Conservation (phyloP, 1,139 yeast genomes). For the Scheffersomyces insectosa region DNA sequence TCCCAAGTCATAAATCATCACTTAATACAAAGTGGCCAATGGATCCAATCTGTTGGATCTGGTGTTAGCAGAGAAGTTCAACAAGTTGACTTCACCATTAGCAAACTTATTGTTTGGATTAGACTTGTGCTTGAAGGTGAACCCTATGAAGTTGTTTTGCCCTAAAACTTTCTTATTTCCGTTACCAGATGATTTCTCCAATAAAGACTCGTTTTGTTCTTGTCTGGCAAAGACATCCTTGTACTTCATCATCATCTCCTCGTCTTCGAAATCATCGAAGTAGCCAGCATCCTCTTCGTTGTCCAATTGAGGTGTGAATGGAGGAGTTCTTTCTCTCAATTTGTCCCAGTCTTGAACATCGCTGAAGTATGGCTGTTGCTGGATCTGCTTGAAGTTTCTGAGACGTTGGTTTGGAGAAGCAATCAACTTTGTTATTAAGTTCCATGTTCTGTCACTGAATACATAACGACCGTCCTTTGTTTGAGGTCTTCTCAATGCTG, state of each 20-base stretch:
- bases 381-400: constrained; percentile 77
- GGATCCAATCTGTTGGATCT: constrained; percentile 38
- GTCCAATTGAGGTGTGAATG: constrained; percentile 95
- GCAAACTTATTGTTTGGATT: constrained; percentile 57
- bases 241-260: constrained; percentile 95
- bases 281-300: constrained; percentile 98
- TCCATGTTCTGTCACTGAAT: constrained; percentile 97
- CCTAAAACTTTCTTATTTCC: constrained; percentile 37
- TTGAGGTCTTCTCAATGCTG: constrained; percentile 84
- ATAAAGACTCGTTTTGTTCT: constrained; percentile 77
- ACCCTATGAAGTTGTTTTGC: constrained; percentile 77
- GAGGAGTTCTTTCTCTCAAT: constrained; percentile 74
- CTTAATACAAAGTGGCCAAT: constrained; percentile 46
- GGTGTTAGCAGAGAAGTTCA: constrained; percentile 23
- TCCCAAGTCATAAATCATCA: neutral
- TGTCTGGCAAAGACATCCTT: constrained; percentile 94
- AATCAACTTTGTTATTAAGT: constrained; percentile 72
- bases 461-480: constrained; percentile 90
- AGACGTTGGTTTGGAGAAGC: constrained; percentile 78
- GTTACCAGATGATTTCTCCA: constrained; percentile 46
- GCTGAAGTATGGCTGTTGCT: constrained; percentile 74
- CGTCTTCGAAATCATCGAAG: constrained; percentile 96
- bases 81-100: constrained; percentile 41
- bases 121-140: constrained; percentile 88
- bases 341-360: constrained; percentile 74